phyloP scores from a whole-genome alignment of 306 rosid genomes.

The Trifolium dubium region DNA sequence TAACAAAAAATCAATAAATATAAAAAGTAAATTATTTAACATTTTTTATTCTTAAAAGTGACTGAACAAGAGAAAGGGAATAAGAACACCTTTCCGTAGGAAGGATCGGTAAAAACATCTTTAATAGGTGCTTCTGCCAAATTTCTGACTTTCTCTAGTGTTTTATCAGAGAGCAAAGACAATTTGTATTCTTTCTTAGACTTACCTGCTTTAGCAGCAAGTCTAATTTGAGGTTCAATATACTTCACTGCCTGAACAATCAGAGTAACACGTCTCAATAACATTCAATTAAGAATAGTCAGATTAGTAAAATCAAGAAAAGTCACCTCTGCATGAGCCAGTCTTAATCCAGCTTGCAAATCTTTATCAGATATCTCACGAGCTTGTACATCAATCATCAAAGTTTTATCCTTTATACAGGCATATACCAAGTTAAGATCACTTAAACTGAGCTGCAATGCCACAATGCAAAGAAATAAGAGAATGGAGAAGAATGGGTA shows the following conservation, averaged over 20 bases:
- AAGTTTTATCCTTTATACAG: constrained; percentile 88
- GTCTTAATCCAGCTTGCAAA: constrained; percentile 83
- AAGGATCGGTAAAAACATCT: constrained; percentile 89
- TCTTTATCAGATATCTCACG: constrained; percentile 90
- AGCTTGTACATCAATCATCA: constrained; percentile 99
- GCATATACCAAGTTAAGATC: constrained; percentile 97
- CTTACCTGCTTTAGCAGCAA: constrained; percentile 93
- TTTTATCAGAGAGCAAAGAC: constrained; percentile 81
- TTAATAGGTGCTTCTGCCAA: constrained; percentile 82
- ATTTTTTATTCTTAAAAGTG: background rate
- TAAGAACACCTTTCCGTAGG: constrained; percentile 82
- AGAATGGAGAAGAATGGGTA: constrained; percentile 25
- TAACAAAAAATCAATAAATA: constrained; percentile 30
- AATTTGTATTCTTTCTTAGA: constrained; percentile 80
- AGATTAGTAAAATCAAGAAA: constrained; percentile 31
- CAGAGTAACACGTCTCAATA: constrained; percentile 42
- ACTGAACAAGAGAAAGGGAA: constrained; percentile 16
- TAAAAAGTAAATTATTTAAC: constrained; percentile 1
- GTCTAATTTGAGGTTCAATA: constrained; percentile 89
- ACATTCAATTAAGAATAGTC: constrained; percentile 22
- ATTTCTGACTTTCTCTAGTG: constrained; percentile 71
- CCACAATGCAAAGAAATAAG: constrained; percentile 40
- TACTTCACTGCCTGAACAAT: constrained; percentile 80
- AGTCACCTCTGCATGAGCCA: constrained; percentile 93
- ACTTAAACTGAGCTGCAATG: constrained; percentile 79